phyloP scores from a whole-genome alignment of 2,329 filamentous ascomycete species.

The Botryotinia calthae region DNA sequence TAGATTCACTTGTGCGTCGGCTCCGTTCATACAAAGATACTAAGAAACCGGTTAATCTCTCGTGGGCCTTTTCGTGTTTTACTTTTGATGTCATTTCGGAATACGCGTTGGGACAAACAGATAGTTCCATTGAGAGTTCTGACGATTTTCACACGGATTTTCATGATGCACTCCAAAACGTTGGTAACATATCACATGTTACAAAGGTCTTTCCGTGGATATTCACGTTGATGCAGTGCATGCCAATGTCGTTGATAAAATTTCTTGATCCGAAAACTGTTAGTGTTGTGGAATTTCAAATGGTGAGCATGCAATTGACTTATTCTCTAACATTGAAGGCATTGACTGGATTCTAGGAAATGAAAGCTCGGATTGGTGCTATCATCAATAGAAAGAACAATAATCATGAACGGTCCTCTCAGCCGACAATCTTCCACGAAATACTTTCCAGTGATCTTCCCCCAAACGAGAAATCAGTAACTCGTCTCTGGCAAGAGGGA shows the following conservation, averaged over 20 bases:
- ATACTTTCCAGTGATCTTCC: constrained; percentile 38
- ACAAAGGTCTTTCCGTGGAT: constrained; percentile 8
- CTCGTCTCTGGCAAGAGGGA: constrained; percentile 39
- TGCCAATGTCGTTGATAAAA: neutral
- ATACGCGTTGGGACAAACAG: constrained; percentile 32
- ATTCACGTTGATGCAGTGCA: constrained; percentile 4
- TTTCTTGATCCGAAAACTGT: constrained; percentile 1
- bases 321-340: neutral
- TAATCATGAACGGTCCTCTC: constrained; percentile 18
- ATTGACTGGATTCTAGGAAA: constrained; percentile 31
- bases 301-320: constrained; percentile 14
- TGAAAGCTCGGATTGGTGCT: constrained; percentile 36
- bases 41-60: constrained; percentile 11
- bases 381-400: constrained; percentile 12
- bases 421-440: constrained; percentile 35
- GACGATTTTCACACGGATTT: constrained; percentile 17
- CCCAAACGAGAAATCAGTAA: constrained; percentile 37
- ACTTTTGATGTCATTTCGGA: constrained; percentile 32
- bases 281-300: constrained; percentile 8
- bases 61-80: constrained; percentile 20
- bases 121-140: constrained; percentile 22
- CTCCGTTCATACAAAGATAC: constrained; percentile 19
- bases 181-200: constrained; percentile 18
- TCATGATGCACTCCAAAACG: neutral
- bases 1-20: constrained; percentile 20